Evolutionary conservation across 2,329 filamentous ascomycete species (phyloP).

Genomic region (Rhynchosporium agropyri): DNA sequence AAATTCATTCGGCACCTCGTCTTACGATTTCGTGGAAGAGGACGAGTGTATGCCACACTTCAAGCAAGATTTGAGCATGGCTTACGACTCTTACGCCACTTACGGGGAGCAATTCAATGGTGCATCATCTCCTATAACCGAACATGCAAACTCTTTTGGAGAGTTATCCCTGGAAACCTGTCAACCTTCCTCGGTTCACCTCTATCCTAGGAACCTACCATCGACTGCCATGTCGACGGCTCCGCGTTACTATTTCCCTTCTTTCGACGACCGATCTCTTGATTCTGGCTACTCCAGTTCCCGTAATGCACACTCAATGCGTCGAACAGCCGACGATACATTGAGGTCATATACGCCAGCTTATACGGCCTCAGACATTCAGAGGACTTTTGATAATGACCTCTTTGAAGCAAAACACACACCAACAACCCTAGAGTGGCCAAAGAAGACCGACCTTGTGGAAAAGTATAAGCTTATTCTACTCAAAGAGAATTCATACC

Average conservation of each 20-base stretch:
- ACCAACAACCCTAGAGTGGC: slow-evolving; percentile 30
- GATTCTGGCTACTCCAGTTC: not conserved
- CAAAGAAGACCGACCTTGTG: slow-evolving; percentile 16
- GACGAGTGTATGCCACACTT: not conserved
- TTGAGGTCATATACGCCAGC: not conserved
- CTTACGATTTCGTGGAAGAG: not conserved
- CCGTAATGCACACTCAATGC: not conserved
- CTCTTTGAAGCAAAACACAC: slow-evolving; percentile 18
- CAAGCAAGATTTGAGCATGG: not conserved
- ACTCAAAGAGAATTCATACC: slow-evolving; percentile 26
- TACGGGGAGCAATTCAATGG: not conserved
- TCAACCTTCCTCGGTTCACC: not conserved
- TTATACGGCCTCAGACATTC: slow-evolving; percentile 3
- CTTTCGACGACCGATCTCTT: not conserved
- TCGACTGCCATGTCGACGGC: not conserved
- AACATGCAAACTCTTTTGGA: not conserved
- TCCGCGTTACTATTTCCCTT: not conserved
- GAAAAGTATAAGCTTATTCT: slow-evolving; percentile 33
- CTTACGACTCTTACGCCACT: not conserved
- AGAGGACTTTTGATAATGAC: not conserved
- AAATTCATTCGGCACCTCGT: not conserved
- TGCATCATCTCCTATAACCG: not conserved
- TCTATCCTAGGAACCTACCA: not conserved
- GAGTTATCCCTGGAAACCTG: not conserved
- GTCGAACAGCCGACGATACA: not conserved